Conservation (phyloP, 805 yeast genomes). For the Candida endomychidarum region DNA sequence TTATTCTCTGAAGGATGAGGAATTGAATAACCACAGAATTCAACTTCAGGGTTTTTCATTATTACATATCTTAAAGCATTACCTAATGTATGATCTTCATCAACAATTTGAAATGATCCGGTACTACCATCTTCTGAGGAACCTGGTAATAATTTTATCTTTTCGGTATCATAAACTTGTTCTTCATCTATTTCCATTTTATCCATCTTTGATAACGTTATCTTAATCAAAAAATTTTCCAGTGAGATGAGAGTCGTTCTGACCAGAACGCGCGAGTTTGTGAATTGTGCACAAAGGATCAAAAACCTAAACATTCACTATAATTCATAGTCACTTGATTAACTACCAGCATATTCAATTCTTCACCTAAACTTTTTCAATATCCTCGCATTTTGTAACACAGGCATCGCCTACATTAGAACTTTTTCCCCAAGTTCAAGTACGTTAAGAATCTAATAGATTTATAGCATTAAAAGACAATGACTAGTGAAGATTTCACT, state of each 20-base stretch:
- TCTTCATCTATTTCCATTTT: constrained; percentile 26
- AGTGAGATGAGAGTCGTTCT: constrained; percentile 1
- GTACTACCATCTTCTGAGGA: constrained; percentile 91
- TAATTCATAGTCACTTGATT: too few species aligned
- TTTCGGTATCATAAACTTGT: constrained; percentile 53
- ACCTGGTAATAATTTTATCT: constrained; percentile 75
- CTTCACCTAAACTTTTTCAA: too few species aligned
- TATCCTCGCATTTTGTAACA: too few species aligned
- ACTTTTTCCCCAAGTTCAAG: too few species aligned
- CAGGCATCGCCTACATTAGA: too few species aligned
- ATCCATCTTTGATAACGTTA: neutral
- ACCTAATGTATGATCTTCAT: constrained; percentile 96
- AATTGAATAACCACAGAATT: constrained; percentile 96
- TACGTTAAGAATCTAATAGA: too few species aligned
- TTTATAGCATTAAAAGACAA: constrained; percentile 6
- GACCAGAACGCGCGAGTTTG: constrained; percentile 5
- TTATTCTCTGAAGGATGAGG: constrained; percentile 97
- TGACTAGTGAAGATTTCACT: constrained; percentile 20
- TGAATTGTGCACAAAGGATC: constrained; percentile 7
- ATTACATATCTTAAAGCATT: constrained; percentile 90
- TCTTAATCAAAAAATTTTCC: neutral
- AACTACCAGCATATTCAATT: constrained; percentile 3
- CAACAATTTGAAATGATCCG: constrained; percentile 88
- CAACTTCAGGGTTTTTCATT: constrained; percentile 97
- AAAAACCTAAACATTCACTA: constrained; percentile 4